Evolutionary conservation across 805 yeast genomes (phyloP).

Genomic region (Candida saitoana): DNA sequence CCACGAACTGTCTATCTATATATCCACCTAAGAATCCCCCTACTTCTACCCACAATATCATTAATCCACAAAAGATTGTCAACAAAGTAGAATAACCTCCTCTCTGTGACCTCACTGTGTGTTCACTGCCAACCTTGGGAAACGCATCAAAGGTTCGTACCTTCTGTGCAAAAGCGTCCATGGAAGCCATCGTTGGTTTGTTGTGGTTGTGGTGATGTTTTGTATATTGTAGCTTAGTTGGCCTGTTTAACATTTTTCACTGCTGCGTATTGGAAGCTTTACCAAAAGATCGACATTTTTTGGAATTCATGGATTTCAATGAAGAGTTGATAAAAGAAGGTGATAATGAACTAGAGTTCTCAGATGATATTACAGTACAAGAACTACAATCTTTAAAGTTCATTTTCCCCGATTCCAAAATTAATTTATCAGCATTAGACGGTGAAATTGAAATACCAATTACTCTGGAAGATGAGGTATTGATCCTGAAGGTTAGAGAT

Average conservation of each 20-base stretch:
- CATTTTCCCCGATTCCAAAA: constrained; percentile 36
- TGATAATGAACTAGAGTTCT: constrained; percentile 8
- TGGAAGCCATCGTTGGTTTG: constrained; percentile 8
- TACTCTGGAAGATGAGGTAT: constrained; percentile 14
- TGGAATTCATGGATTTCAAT: not conserved
- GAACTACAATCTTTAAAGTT: constrained; percentile 40
- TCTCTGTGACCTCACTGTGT: constrained; percentile 66
- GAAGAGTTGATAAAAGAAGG: not conserved
- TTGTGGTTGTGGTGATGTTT: no score
- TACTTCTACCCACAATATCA: constrained; percentile 77
- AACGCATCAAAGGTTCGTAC: constrained; percentile 48
- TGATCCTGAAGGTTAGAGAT: constrained; percentile 8
- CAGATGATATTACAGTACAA: constrained; percentile 24
- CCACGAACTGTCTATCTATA: constrained; percentile 71
- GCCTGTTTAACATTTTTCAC: no score
- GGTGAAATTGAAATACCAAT: constrained; percentile 29
- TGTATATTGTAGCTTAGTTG: no score
- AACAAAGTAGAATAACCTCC: constrained; percentile 73
- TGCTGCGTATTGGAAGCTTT: no score
- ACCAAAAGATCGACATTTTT: no score
- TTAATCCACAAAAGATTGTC: constrained; percentile 56
- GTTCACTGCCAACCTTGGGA: constrained; percentile 46
- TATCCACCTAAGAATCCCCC: constrained; percentile 84
- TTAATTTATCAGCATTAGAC: constrained; percentile 8
- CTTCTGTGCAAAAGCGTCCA: constrained; percentile 33